Evolutionary conservation across 805 yeast species (phyloP).

Genomic region (Babjeviella inositovora): DNA sequence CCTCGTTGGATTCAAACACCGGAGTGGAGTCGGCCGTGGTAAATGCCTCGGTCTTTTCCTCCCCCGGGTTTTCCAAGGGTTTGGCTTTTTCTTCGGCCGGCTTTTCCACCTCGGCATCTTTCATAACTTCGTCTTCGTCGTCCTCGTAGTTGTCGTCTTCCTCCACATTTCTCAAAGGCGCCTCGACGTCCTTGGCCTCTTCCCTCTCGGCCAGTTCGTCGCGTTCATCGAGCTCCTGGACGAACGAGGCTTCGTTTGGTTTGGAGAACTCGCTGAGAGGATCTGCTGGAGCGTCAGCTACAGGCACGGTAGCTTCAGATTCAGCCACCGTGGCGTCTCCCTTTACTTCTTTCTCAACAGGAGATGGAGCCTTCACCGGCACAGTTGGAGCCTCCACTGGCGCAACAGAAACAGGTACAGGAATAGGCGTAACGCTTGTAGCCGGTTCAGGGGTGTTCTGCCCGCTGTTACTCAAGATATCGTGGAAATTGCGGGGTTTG

Average conservation of each 20-base stretch:
- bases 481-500: slow-evolving; percentile 2
- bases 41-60: background rate
- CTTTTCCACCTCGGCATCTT: background rate
- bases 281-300: too few relatives aligned
- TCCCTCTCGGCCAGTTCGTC: slow-evolving; percentile 10
- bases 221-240: too few relatives aligned
- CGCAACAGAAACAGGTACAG: slow-evolving; percentile 1
- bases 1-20: too few relatives aligned
- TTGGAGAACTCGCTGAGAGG: too few relatives aligned
- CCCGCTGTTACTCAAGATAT: slow-evolving; percentile 3
- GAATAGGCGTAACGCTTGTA: slow-evolving; percentile 1
- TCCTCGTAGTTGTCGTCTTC: slow-evolving; percentile 30
- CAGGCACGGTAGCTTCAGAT: too few relatives aligned
- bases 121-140: slow-evolving; percentile 7
- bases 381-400: background rate
- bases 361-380: background rate
- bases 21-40: background rate
- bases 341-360: slow-evolving; percentile 2
- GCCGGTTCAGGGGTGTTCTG: slow-evolving; percentile 3
- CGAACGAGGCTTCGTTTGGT: too few relatives aligned
- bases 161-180: slow-evolving; percentile 25
- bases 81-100: background rate
- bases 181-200: slow-evolving; percentile 17
- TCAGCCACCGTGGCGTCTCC: slow-evolving; percentile 5
- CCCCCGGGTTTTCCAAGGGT: background rate